A percentile compares a stretch with the other conserved stretches of the same genome.
Conservation (phyloP, 1,284 basidiomycete species). For the Microbotryum saponariae region DNA sequence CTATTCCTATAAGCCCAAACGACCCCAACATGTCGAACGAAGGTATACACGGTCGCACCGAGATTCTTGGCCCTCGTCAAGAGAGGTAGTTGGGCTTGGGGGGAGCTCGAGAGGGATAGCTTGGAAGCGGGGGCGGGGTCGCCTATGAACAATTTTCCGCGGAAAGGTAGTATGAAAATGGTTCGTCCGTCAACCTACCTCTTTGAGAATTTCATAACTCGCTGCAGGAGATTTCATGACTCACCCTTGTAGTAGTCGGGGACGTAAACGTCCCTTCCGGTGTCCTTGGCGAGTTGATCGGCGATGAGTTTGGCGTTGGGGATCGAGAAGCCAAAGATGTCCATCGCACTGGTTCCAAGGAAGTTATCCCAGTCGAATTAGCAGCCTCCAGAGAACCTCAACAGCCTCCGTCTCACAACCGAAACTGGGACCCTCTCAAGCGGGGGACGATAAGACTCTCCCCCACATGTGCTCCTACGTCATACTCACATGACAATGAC, state of each 20-base stretch:
- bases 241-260: conserved; percentile 10
- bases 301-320: conserved; percentile 15
- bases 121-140: conserved; percentile 4
- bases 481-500: conserved; percentile 11
- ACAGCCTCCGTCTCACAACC: background rate
- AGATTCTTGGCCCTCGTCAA: background rate
- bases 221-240: background rate
- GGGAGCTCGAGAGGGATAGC: background rate
- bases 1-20: background rate
- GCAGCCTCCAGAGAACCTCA: background rate
- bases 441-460: too few relatives aligned
- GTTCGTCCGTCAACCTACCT: too few relatives aligned
- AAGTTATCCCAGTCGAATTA: background rate
- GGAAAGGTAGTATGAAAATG: too few relatives aligned
- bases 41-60: background rate
- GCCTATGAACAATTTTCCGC: too few relatives aligned
- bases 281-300: conserved; percentile 3
- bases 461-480: too few relatives aligned
- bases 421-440: too few relatives aligned
- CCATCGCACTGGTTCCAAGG: background rate
- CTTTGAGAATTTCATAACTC: background rate
- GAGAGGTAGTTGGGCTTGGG: background rate
- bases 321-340: conserved; percentile 14
- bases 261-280: conserved; percentile 4
- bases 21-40: background rate